Evolutionary conservation across 768 basidiomycete genomes (phyloP).

Genomic region (Cantharellus cinnabarinus): DNA sequence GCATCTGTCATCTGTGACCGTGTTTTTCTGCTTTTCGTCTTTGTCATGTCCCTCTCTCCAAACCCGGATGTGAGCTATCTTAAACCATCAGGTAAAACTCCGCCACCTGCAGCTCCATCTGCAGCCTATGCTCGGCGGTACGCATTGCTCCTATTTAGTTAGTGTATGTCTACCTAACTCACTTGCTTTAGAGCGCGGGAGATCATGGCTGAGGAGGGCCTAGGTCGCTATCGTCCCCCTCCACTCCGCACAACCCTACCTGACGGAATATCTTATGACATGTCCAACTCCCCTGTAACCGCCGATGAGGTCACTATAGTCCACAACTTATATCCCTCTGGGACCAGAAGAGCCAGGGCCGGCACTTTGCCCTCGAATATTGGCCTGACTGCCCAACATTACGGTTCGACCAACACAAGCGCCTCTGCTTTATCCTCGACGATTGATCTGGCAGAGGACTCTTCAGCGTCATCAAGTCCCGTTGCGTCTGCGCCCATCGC

Average conservation of each 20-base stretch:
- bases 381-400: slow-evolving; percentile 67
- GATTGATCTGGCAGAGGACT: slow-evolving; percentile 9
- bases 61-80: slow-evolving; percentile 2
- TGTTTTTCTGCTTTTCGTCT: background rate
- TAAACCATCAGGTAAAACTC: slow-evolving; percentile 61
- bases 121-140: slow-evolving; percentile 79
- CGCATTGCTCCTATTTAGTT: slow-evolving; percentile 11
- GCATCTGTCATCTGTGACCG: background rate
- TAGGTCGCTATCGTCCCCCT: slow-evolving; percentile 61
- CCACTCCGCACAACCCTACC: slow-evolving; percentile 38
- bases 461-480: background rate
- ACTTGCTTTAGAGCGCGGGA: slow-evolving; percentile 48
- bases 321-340: slow-evolving; percentile 59
- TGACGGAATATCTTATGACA: slow-evolving; percentile 26
- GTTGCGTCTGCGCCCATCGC: slow-evolving; percentile 22
- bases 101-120: slow-evolving; percentile 64
- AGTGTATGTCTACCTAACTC: slow-evolving; percentile 2
- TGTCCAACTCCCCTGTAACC: slow-evolving; percentile 24
- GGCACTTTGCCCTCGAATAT: slow-evolving; percentile 95
- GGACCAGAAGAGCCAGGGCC: slow-evolving; percentile 87
- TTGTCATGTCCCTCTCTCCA: slow-evolving; percentile 1
- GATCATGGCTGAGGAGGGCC: slow-evolving; percentile 55
- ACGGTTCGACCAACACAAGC: slow-evolving; percentile 34
- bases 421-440: slow-evolving; percentile 16
- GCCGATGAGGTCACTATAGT: slow-evolving; percentile 39